Conservation (phyloP, 805 yeast genomes). For the Ogataea minuta region DNA sequence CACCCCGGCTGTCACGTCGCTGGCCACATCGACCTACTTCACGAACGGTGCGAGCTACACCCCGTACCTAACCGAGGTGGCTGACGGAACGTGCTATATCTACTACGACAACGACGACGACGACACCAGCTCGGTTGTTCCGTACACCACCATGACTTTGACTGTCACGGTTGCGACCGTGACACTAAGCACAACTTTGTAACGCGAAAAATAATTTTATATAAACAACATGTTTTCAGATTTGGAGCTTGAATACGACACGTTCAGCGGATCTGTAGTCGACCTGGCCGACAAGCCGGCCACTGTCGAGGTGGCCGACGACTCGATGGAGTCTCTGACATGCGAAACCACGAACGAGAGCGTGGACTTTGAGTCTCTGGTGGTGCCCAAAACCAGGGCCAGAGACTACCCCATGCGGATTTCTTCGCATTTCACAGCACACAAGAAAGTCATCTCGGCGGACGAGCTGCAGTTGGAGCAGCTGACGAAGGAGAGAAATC, state of each 20-base stretch:
- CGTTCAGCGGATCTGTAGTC: conserved; percentile 31
- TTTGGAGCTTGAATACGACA: conserved; percentile 33
- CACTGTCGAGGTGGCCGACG: conserved; percentile 4
- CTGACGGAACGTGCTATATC: conserved; percentile 35
- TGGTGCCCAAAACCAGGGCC: conserved; percentile 21
- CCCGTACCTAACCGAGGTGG: conserved; percentile 33
- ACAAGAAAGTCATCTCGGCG: conserved; percentile 16
- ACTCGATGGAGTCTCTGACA: conserved; percentile 19
- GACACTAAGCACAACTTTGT: conserved; percentile 22
- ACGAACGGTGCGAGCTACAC: conserved; percentile 24
- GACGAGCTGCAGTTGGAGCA: conserved; percentile 19
- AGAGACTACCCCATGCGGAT: conserved; percentile 17
- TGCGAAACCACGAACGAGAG: conserved; percentile 26
- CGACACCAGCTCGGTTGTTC: conserved; percentile 26
- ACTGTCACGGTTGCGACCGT: conserved; percentile 36
- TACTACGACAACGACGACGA: conserved; percentile 35
- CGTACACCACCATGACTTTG: conserved; percentile 35
- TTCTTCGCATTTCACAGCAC: conserved; percentile 29
- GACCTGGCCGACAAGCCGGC: conserved; percentile 26
- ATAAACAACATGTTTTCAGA: conserved; percentile 16
- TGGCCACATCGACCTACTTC: conserved; percentile 20
- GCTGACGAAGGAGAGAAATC: conserved; percentile 18
- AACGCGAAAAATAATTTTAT: conserved; percentile 10
- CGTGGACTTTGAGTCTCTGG: conserved; percentile 14
- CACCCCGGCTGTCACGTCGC: conserved; percentile 12